Percentiles rank a stretch among this genome's conserved stretches.
Evolutionary conservation across 2,329 filamentous ascomycete species (phyloP).

Genomic region (Neoascochyta sp.): DNA sequence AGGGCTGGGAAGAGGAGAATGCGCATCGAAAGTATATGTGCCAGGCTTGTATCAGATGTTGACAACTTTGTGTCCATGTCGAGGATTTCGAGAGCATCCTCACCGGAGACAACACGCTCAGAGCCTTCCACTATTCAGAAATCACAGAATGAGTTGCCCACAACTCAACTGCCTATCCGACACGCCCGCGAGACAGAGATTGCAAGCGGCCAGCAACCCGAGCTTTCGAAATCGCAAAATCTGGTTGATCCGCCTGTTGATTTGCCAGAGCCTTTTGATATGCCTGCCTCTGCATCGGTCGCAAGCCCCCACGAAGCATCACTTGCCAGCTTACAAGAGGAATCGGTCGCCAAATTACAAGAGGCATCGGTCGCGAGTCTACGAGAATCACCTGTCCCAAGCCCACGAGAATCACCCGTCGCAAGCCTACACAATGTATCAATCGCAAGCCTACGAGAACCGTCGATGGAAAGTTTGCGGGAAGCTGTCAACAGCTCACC

Average conservation of each 20-base stretch:
- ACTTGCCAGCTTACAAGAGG: too few species aligned
- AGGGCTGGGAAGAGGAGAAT: slow-evolving; percentile 65
- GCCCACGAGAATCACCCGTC: too few species aligned
- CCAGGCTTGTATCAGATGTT: slow-evolving; percentile 64
- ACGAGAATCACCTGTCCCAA: too few species aligned
- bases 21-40: slow-evolving; percentile 60
- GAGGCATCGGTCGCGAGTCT: too few species aligned
- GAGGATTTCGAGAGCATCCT: slow-evolving; percentile 56
- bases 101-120: slow-evolving; percentile 53
- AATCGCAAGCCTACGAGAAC: too few species aligned
- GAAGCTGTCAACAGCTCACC: slow-evolving; percentile 2
- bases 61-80: slow-evolving; percentile 61
- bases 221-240: too few species aligned
- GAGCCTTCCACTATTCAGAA: slow-evolving; percentile 20
- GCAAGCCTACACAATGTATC: too few species aligned
- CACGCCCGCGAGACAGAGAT: slow-evolving; percentile 3
- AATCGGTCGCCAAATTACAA: too few species aligned
- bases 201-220: not conserved
- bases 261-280: slow-evolving; percentile 1
- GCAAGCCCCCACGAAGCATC: too few species aligned
- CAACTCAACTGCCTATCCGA: slow-evolving; percentile 9
- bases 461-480: too few species aligned
- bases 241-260: slow-evolving; percentile 1
- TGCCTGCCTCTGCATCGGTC: slow-evolving; percentile 2
- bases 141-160: slow-evolving; percentile 15